Base-by-base conservation (phyloP, 177 flowering plant species). In the Vitis hybrid region DNA sequence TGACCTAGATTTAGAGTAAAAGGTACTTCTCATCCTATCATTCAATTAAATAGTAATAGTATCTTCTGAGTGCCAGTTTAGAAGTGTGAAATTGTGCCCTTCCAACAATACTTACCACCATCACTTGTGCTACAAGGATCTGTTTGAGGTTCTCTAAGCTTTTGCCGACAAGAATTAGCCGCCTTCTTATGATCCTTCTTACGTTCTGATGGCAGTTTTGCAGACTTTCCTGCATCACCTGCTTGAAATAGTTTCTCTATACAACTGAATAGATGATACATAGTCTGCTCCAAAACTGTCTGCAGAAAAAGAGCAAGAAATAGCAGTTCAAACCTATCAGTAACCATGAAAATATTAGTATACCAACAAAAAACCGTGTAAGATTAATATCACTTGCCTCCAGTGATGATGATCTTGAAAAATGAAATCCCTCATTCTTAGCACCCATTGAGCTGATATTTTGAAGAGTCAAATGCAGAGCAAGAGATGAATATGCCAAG, bases 401-500 rank as follows among this genome's bases (percentile, higher is more conserved):
- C 59, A 65, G 46, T 40, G 46, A 35, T 59, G 70, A 55, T 65
- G 78, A 60, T 56, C 65, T 52, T 72, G 77, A 50, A 64, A 81
- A 74, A 17, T 80, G 75, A 17, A 46, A 46, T 48, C 35, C 57
- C 46, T 57, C 19, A 21, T 71, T 67, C 65, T 72, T 74, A 56
- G 60, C 19, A 69, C 72, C 74, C 40, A 68, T 63, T 57, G 71
- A 15, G 62, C 70, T 67, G 64, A 58, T 59, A 69, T 74, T 69
- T 70, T 80, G 81, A 70, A 87, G 77, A 74, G 84, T 71, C 77
- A 80, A 79, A 66, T 92, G 91, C 81, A 91, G 69, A 64, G 91
- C 80, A 78, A 94, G 91, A 67, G 87, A 66, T 56, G 85, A 77
- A 74, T 94, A 92, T 71, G 98, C 94, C 67, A 78, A 61, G 68